phyloP scores from a whole-genome alignment of 345 rosid genomes.

The Populus alba region DNA sequence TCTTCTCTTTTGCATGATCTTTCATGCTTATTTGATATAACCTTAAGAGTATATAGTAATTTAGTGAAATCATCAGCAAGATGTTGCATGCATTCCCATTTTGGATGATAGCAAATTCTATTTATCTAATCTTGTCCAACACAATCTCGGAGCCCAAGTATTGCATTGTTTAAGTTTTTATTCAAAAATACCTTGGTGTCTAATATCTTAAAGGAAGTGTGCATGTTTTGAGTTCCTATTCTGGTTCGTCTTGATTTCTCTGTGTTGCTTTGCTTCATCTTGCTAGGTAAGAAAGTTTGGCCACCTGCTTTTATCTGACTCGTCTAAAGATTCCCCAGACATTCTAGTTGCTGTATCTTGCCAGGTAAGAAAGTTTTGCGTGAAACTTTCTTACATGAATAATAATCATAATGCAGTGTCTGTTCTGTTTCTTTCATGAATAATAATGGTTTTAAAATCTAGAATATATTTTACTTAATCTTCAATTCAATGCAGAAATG shows the following conservation, averaged over 20 bases:
- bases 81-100: too few relatives aligned
- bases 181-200: slow-evolving; percentile 10
- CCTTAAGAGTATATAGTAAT: too few relatives aligned
- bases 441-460: neutral
- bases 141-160: slow-evolving; percentile 62
- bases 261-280: neutral
- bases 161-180: slow-evolving; percentile 11
- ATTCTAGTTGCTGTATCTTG: slow-evolving; percentile 36
- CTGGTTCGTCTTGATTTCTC: neutral
- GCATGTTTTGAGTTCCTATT: neutral
- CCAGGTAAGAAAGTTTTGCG: too few relatives aligned
- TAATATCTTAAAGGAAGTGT: slow-evolving; percentile 2
- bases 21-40: neutral
- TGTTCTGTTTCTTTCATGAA: too few relatives aligned
- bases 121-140: slow-evolving; percentile 71
- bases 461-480: neutral
- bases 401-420: too few relatives aligned
- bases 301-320: slow-evolving; percentile 62
- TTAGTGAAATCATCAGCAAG: too few relatives aligned
- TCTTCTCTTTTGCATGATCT: neutral
- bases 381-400: too few relatives aligned
- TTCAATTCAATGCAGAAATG: neutral
- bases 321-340: slow-evolving; percentile 52
- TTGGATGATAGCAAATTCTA: slow-evolving; percentile 5
- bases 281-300: slow-evolving; percentile 48